Percentiles rank a stretch among this genome's conserved stretches.
Evolutionary conservation across 768 basidiomycete genomes (phyloP).

Genomic region (Clavulina sp.): DNA sequence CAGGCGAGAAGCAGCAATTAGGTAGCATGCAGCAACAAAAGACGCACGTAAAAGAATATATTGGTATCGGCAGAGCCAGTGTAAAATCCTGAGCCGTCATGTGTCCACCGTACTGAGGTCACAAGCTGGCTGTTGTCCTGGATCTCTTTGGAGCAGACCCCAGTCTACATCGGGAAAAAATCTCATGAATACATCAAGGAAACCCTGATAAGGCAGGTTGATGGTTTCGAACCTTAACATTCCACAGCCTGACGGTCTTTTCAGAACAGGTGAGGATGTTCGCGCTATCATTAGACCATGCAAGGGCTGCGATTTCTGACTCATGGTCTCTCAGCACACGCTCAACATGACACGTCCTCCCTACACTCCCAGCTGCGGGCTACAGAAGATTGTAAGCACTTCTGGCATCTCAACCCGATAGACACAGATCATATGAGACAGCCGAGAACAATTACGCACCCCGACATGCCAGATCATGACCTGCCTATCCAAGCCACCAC

Average conservation of each 20-base stretch:
- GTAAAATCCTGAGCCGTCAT: slow-evolving; percentile 78
- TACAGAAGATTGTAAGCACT: neutral
- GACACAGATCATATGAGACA: neutral
- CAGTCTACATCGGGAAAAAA: slow-evolving; percentile 40
- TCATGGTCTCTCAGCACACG: slow-evolving; percentile 56
- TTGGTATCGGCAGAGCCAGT: slow-evolving; percentile 76
- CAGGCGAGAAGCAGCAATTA: too few species aligned
- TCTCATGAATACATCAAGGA: slow-evolving; percentile 10
- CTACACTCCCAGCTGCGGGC: slow-evolving; percentile 4
- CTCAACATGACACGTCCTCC: slow-evolving; percentile 42
- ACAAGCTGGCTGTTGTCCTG: slow-evolving; percentile 68
- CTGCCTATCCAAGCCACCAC: slow-evolving; percentile 68
- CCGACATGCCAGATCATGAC: slow-evolving; percentile 81
- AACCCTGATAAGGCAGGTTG: neutral
- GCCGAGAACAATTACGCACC: slow-evolving; percentile 34
- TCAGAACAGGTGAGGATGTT: slow-evolving; percentile 74
- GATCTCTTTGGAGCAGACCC: slow-evolving; percentile 46
- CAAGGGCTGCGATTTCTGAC: slow-evolving; percentile 60
- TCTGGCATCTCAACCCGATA: neutral
- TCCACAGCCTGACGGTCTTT: slow-evolving; percentile 72
- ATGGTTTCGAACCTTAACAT: slow-evolving; percentile 44
- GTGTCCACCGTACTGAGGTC: slow-evolving; percentile 72
- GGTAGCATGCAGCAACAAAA: too few species aligned
- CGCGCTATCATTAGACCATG: slow-evolving; percentile 85
- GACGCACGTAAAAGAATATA: slow-evolving; percentile 64